phyloP scores from a whole-genome alignment of 495 filamentous ascomycete genomes.

The Xylaria acuta region DNA sequence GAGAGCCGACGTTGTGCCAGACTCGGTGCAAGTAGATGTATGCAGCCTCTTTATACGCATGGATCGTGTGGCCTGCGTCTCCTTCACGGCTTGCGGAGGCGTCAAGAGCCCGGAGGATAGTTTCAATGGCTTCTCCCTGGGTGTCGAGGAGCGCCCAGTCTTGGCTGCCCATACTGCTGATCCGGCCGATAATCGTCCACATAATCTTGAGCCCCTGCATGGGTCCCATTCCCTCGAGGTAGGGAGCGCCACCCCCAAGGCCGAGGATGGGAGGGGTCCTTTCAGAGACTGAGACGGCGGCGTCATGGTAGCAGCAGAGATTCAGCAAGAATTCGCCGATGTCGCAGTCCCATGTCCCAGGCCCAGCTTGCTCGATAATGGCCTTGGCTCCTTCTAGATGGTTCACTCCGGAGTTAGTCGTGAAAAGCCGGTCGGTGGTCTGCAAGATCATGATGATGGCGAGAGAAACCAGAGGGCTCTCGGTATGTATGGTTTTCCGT shows the following conservation, averaged over 20 bases:
- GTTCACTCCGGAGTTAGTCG: constrained; percentile 37
- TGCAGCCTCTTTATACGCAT: constrained; percentile 40
- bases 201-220: constrained; percentile 35
- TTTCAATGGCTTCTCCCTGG: constrained; percentile 29
- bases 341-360: constrained; percentile 28
- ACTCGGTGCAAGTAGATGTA: constrained; percentile 42
- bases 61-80: constrained; percentile 33
- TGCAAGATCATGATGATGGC: constrained; percentile 40
- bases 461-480: constrained; percentile 36
- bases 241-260: constrained; percentile 25
- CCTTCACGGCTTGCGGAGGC: constrained; percentile 19
- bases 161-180: constrained; percentile 36
- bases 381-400: constrained; percentile 40
- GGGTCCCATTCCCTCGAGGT: constrained; percentile 33
- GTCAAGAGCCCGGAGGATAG: constrained; percentile 29
- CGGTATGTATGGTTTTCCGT: constrained; percentile 32
- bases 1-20: constrained; percentile 37
- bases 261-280: constrained; percentile 35
- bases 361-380: constrained; percentile 31
- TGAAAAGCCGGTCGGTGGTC: constrained; percentile 39
- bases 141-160: constrained; percentile 20
- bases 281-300: constrained; percentile 36
- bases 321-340: constrained; percentile 36
- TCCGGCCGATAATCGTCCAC: constrained; percentile 35
- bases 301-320: constrained; percentile 39